These are phyloP conservation scores for Ceratonia siliqua DNA, from an alignment of 306 rosid genomes.

Conservation along the genomic window DNA sequence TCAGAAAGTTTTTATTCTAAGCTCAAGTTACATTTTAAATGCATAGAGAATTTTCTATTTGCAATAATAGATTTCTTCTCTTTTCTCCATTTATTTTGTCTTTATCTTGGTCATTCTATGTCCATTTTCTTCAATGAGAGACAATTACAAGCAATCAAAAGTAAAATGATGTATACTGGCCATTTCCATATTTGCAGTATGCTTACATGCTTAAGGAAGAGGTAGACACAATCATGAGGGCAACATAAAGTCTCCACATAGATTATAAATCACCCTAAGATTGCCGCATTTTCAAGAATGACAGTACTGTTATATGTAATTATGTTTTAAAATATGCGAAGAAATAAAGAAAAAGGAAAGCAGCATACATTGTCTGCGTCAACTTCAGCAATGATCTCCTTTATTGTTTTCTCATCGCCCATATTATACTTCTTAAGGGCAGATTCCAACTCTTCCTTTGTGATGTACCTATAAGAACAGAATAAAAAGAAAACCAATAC, in stretches of 20 bases:
- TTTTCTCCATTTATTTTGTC: no score
- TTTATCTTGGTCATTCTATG: not conserved
- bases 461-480: conserved; percentile 62
- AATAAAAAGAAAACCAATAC: conserved; percentile 15
- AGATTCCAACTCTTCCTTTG: conserved; percentile 84
- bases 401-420: conserved; percentile 90
- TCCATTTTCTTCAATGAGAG: not conserved
- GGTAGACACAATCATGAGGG: not conserved
- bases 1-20: not conserved
- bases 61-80: no score
- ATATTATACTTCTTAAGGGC: conserved; percentile 89
- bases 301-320: not conserved
- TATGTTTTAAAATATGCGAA: not conserved
- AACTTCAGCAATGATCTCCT: conserved; percentile 95
- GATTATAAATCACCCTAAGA: not conserved
- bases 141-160: not conserved
- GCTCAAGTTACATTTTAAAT: not conserved
- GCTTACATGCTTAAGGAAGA: not conserved
- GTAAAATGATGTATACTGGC: no score
- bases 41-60: no score
- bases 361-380: conserved; percentile 77
- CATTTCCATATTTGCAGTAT: not conserved
- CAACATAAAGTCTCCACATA: not conserved
- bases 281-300: conserved; percentile 1
- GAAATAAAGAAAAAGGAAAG: conserved; percentile 14